Conservation (phyloP, 495 filamentous ascomycete species). For the Extremus antarcticus region DNA sequence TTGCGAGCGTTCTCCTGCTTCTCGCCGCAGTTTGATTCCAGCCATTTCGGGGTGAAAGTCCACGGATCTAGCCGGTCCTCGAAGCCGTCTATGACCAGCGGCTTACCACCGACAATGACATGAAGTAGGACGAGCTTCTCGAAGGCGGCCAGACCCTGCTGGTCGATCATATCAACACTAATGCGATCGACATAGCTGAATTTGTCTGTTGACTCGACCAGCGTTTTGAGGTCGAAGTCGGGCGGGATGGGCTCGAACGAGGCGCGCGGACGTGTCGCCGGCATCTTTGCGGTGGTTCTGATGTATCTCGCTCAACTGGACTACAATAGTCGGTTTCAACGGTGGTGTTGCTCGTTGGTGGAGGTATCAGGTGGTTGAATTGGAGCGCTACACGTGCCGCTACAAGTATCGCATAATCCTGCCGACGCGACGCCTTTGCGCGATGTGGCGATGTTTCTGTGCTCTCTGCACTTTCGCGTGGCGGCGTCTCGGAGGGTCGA, state of each 20-base stretch:
- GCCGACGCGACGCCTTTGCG: too few relatives aligned
- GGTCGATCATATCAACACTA: slow-evolving; percentile 59
- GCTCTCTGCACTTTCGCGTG: not conserved
- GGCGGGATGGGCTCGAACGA: slow-evolving; percentile 77
- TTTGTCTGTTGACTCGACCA: slow-evolving; percentile 68
- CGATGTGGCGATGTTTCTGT: too few relatives aligned
- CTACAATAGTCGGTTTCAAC: not conserved
- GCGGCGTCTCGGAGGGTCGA: too few relatives aligned
- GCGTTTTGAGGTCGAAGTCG: slow-evolving; percentile 57
- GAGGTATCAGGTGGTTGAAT: not conserved
- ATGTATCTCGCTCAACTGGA: not conserved
- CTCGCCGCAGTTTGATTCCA: slow-evolving; percentile 57
- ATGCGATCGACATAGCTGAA: slow-evolving; percentile 74
- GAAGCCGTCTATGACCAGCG: slow-evolving; percentile 83
- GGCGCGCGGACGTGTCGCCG: slow-evolving; percentile 52
- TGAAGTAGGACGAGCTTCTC: slow-evolving; percentile 68
- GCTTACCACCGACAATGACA: slow-evolving; percentile 73
- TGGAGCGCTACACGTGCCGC: not conserved
- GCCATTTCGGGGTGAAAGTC: slow-evolving; percentile 72
- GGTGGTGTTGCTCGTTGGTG: not conserved
- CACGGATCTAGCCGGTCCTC: slow-evolving; percentile 51
- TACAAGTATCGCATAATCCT: not conserved
- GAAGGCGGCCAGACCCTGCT: slow-evolving; percentile 60
- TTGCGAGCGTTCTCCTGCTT: slow-evolving; percentile 68
- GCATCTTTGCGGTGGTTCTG: slow-evolving; percentile 42